Percentiles rank a stretch among this genome's conserved stretches.
Evolutionary conservation across 2,329 filamentous ascomycete species (phyloP).

Genomic region (Microascus cirrosus): DNA sequence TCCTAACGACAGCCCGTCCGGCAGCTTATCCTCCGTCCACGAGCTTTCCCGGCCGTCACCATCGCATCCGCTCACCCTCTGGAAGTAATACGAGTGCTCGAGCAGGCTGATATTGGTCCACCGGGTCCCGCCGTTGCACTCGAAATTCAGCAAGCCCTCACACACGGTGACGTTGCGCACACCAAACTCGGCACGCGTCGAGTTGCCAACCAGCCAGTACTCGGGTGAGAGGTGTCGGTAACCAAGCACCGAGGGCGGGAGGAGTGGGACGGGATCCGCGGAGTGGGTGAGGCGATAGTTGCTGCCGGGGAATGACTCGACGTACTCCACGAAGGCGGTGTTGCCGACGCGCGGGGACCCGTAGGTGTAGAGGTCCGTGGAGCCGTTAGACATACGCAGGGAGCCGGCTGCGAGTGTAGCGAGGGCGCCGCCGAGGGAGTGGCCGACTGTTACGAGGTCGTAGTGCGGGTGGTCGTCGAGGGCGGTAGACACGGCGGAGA

Average conservation of each 20-base stretch:
- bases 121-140: conserved; percentile 38
- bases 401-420: conserved; percentile 48
- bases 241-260: conserved; percentile 49
- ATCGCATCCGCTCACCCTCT: conserved; percentile 26
- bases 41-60: neutral
- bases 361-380: conserved; percentile 51
- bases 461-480: conserved; percentile 35
- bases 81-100: conserved; percentile 39
- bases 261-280: conserved; percentile 55
- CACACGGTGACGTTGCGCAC: conserved; percentile 13
- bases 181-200: neutral
- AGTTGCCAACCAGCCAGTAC: conserved; percentile 46
- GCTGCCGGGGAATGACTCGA: conserved; percentile 37
- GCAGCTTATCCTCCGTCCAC: neutral
- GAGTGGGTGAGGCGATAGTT: conserved; percentile 57
- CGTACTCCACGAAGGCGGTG: conserved; percentile 36
- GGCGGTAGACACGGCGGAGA: conserved; percentile 31
- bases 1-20: neutral
- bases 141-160: conserved; percentile 33
- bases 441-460: conserved; percentile 48
- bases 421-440: conserved; percentile 58
- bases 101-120: conserved; percentile 25
- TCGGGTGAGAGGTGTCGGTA: conserved; percentile 61
- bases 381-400: conserved; percentile 35
- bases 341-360: conserved; percentile 58